A percentile compares a stretch with the other conserved stretches of the same genome.
Conservation (phyloP, 169 alveolate genomes). For the Eimeria necatrix region DNA sequence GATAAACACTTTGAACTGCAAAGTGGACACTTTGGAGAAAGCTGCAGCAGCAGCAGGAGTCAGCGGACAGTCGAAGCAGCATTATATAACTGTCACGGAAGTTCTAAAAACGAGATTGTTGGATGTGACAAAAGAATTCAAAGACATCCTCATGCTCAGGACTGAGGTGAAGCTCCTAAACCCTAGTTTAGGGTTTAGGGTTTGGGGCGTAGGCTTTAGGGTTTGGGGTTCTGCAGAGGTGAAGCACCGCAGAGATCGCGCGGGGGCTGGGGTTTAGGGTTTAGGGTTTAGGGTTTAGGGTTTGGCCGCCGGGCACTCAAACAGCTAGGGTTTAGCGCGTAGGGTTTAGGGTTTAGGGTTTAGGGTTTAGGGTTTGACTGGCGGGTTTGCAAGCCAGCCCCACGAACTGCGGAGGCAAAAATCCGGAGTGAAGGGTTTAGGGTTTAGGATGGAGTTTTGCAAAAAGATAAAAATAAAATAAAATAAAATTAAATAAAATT, state of each 20-base stretch:
- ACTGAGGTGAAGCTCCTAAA: slow-evolving; percentile 75
- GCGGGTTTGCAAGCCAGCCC: too few relatives aligned
- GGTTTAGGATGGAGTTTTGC: not conserved
- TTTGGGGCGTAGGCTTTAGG: not conserved
- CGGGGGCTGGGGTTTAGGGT: not conserved
- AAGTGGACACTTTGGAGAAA: slow-evolving; percentile 78
- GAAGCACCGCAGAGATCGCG: not conserved
- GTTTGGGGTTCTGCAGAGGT: not conserved
- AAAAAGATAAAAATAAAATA: too few relatives aligned
- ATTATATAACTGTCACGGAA: slow-evolving; percentile 76
- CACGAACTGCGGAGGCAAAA: too few relatives aligned
- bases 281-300: not conserved
- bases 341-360: too few relatives aligned
- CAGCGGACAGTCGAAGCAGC: slow-evolving; percentile 80
- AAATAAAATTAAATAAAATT: too few relatives aligned
- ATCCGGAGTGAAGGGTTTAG: not conserved
- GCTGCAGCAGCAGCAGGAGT: slow-evolving; percentile 67
- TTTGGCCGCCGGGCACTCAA: too few relatives aligned
- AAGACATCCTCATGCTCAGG: slow-evolving; percentile 80
- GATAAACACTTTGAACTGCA: slow-evolving; percentile 80
- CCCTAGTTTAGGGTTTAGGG: not conserved
- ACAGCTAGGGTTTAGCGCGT: not conserved
- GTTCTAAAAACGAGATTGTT: slow-evolving; percentile 81
- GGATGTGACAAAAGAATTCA: slow-evolving; percentile 84
- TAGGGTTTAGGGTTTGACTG: too few relatives aligned